These are phyloP conservation scores for Dryas alaskensis DNA, from an alignment of 306 rosid species.

Conservation along the genomic window DNA sequence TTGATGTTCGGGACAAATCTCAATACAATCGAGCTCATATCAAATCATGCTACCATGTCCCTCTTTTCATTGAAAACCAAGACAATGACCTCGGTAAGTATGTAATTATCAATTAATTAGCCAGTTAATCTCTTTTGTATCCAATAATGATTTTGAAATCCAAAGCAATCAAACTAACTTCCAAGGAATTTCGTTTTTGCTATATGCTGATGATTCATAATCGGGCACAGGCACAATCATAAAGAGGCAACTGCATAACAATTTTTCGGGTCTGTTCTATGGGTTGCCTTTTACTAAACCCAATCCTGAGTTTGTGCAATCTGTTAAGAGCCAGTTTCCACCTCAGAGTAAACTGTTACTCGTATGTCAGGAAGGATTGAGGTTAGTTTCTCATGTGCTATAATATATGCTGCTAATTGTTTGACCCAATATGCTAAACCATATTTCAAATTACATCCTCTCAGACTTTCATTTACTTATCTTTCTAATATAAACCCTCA, in stretches of 20 bases:
- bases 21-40: slow-evolving; percentile 83
- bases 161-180: no score
- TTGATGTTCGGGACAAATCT: slow-evolving; percentile 77
- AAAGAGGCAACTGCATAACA: slow-evolving; percentile 85
- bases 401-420: background rate
- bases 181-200: background rate
- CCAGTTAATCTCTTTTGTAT: background rate
- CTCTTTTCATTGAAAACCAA: slow-evolving; percentile 77
- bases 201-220: background rate
- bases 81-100: slow-evolving; percentile 72
- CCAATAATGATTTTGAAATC: background rate
- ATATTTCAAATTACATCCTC: no score
- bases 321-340: slow-evolving; percentile 61
- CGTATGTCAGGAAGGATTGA: slow-evolving; percentile 94
- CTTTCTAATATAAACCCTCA: no score
- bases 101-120: no score
- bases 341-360: slow-evolving; percentile 68
- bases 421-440: background rate
- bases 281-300: slow-evolving; percentile 83
- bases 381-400: slow-evolving; percentile 45
- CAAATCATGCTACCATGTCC: slow-evolving; percentile 77
- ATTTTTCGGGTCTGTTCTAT: slow-evolving; percentile 82
- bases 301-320: slow-evolving; percentile 71
- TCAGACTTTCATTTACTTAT: no score
- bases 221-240: slow-evolving; percentile 65